Evolutionary conservation across 1,284 basidiomycete species (phyloP), one percentile per base, ranked within the genome.

Genomic region (Irpex rosettiformis): DNA sequence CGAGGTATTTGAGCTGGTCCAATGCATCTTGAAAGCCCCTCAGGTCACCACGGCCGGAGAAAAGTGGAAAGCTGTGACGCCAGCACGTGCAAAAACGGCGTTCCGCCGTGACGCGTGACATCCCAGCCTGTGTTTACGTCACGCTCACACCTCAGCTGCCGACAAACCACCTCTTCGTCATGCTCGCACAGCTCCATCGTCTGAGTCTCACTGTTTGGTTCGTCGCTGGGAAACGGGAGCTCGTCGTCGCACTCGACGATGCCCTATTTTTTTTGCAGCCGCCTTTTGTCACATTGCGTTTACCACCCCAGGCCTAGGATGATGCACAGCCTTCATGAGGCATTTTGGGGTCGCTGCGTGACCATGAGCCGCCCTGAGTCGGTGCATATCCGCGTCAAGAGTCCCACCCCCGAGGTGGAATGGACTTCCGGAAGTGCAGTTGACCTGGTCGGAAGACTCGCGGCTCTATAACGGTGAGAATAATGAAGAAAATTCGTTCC

Each of bases 61-160:
- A 61, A 61, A 61, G 56, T 57, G 58, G 58, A 51, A n/a, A 60
- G 28, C 58, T 47, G 48, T 51, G 48, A 51, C 48, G 33, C 33
- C 33, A 16, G 48, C 48, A 51, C 48, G 48, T 51, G 48, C 48
- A 25, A 24, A 28, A 25, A n/a, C 48, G 48, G 48, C 48, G 48
- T 51, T 51, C 48, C 48, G 48, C 27, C 18, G 48, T 51, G 48
- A 51, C 48, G 16, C 48, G 48, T 51, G 24, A 51, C 48, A 28
- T 28, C 25, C 24, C 25, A 45, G 43, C 43, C 43, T 45, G 43
- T 2, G 43, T 45, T 45, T 45, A 45, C 43, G 43, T 45, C 43
- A 45, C 43, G 43, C 43, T 22, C 43, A 45, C 10, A 8, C 43
- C 18, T 37, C 33, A 6, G 33, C 43, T 37, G 33, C 33, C 33